Percentiles rank a stretch among this genome's conserved stretches.
These are phyloP conservation scores for Fragaria nilgerrensis DNA, from an alignment of 306 rosid species.

Conservation along the genomic window DNA sequence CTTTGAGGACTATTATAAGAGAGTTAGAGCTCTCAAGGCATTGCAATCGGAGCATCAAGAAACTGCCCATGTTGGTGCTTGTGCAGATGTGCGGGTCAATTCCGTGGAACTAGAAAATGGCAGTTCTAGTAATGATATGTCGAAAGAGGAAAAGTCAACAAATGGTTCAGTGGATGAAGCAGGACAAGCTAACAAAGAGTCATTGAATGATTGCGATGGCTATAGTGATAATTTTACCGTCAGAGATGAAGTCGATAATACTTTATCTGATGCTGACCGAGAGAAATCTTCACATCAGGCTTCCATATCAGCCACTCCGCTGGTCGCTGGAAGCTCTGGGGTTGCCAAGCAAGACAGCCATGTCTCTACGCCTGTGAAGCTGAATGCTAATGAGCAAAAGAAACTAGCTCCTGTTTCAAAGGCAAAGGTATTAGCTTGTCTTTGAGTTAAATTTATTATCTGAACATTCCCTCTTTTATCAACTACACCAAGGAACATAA, in stretches of 20 bases:
- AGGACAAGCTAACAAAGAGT: slow-evolving; percentile 1
- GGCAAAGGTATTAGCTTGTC: slow-evolving; percentile 19
- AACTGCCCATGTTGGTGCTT: background rate
- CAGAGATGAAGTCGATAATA: background rate
- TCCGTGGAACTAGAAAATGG: background rate
- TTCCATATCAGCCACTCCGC: slow-evolving; percentile 2
- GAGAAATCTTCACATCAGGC: background rate
- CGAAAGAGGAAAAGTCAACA: background rate
- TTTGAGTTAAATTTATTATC: background rate
- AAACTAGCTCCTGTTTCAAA: background rate
- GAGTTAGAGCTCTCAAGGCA: slow-evolving; percentile 26
- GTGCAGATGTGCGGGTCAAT: background rate
- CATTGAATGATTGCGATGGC: background rate
- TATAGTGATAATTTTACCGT: background rate
- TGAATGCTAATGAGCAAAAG: slow-evolving; percentile 11
- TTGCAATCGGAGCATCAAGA: slow-evolving; percentile 20
- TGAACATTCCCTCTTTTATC: background rate
- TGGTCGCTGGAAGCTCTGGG: slow-evolving; percentile 5
- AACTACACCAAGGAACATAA: background rate
- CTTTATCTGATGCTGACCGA: slow-evolving; percentile 2
- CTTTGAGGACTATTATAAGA: slow-evolving; percentile 35
- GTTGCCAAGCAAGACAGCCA: slow-evolving; percentile 8
- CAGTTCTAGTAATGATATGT: background rate
- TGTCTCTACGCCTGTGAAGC: slow-evolving; percentile 14
- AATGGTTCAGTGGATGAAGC: slow-evolving; percentile 7